Base-by-base conservation (phyloP, 768 basidiomycete genomes). In the Pisolithus albus region DNA sequence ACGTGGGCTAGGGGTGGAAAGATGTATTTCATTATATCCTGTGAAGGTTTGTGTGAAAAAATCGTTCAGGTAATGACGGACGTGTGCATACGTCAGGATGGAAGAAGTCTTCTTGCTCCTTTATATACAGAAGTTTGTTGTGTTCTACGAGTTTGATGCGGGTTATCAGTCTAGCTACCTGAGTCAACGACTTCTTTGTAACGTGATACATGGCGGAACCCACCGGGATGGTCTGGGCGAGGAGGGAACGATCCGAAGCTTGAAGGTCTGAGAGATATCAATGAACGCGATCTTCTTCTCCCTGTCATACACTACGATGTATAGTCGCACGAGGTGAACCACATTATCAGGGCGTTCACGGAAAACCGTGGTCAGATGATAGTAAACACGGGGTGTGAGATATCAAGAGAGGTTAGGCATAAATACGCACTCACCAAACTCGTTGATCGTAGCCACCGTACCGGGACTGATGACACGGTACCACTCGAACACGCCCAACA, bases 401-500 rank as follows among this genome's bases (percentile, higher is more conserved):
- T 10, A 32, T 9, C 3, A 32, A 32, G 30, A 10, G 8, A 34
- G 13, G 34, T 23, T 23, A 34, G 34, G 11, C 11, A 15, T 13
- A 13, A 34, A 5, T 15, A 34, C 5, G 23, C 7, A 18, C 43
- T 18, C 43, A 45, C 43, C 43, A 28, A 45, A 26, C 23, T 28
- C 43, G 13, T 45, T 28, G 23, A 45, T 45, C 7, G 24, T 45
- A 16, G 43, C 43, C 26, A 45, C 43, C 18, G 43, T 45, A 2
- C 26, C 60, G 0, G 82, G 82, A 11, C 80, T 82, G 60, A 85
- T 61, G 30, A 83, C 68, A 37, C 81, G 77, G 60, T 83, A 81
- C 79, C 80, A 83, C 80, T 81, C 80, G 57, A 78, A 81, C 21
- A 84, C 73, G 7, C 74, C 77, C 21, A 82, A 69, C 16, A 83